Evolutionary conservation across 2,329 filamentous ascomycete genomes (phyloP), one percentile per base, ranked within the genome.

Genomic region (Allantophomopsis lycopodina): DNA sequence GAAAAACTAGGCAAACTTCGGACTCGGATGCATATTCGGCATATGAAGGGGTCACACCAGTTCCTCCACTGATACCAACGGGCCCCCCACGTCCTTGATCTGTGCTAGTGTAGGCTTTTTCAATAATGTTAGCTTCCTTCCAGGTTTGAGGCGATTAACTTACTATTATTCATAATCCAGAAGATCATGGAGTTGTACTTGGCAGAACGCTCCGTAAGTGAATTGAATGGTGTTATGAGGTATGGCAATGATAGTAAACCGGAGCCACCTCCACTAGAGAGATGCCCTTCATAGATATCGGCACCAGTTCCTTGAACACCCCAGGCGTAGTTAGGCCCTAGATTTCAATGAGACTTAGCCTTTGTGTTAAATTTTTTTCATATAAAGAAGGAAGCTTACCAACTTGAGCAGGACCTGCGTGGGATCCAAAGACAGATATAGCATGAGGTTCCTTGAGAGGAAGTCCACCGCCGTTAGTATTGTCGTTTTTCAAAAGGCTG

Each of bases 391-490:
- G n/a, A n/a, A n/a, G n/a, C n/a, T n/a, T n/a, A 45, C 76, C 76
- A 30, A 71, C 69, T 21, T 68, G 68, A 18, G 72, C 67, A 52
- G 80, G 75, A 32, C 68, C 66, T 13, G 86, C 86, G 71, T 83
- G 63, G 65, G 79, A 80, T 18, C 76, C 71, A 48, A 72, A 78
- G 11, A 81, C 46, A 1, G 75, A 73, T 31, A 82, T 46, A 43
- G 72, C 49, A 42, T 63, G 59, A 10, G 62, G 63, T 7, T 55
- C 55, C 20, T 63, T 62, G 3, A 76, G 54, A 0, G 72, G 72
- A 1, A 76, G 58, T 2, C 65, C 54, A 7, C 59, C 56, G 41
- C n/a, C n/a, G n/a, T n/a, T n/a, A n/a, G n/a, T n/a, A n/a, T 65
- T 61, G 1, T 48, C 51, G 41, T 76, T 76, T 60, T 83, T 82